Percentiles rank a stretch among this genome's conserved stretches.
Evolutionary conservation across 768 basidiomycete genomes (phyloP).

Genomic region (Kwoniella mangroviensis): DNA sequence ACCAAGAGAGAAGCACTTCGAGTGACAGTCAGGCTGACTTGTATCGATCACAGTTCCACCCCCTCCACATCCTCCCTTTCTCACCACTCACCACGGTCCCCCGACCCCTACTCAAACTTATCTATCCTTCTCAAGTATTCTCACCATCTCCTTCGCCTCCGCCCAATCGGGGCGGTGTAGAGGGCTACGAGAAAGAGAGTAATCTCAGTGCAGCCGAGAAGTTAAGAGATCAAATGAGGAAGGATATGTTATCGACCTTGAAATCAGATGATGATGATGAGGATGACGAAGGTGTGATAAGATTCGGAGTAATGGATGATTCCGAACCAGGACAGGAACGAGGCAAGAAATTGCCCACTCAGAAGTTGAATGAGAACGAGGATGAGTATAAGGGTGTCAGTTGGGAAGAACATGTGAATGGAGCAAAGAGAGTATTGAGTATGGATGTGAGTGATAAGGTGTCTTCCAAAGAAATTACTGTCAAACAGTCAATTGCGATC

Average conservation of each 20-base stretch:
- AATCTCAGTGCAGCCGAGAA: constrained; percentile 50
- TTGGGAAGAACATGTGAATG: constrained; percentile 43
- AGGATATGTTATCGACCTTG: constrained; percentile 47
- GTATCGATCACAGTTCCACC: constrained; percentile 49
- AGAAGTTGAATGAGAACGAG: constrained; percentile 2
- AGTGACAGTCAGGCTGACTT: not conserved
- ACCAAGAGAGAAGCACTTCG: too few species aligned
- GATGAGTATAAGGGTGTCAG: constrained; percentile 33
- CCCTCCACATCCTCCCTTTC: constrained; percentile 51
- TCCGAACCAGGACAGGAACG: constrained; percentile 8
- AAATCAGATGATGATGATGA: constrained; percentile 24
- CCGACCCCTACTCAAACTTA: constrained; percentile 38
- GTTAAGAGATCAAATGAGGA: constrained; percentile 49
- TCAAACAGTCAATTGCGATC: too few species aligned
- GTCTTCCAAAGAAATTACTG: not conserved
- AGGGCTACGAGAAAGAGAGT: constrained; percentile 19
- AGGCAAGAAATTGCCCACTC: not conserved
- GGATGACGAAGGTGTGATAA: constrained; percentile 25
- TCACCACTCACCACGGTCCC: constrained; percentile 49
- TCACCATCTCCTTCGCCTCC: constrained; percentile 34
- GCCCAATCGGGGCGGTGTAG: constrained; percentile 4
- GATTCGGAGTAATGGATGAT: constrained; percentile 11
- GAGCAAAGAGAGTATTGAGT: constrained; percentile 48
- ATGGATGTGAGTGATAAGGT: constrained; percentile 52
- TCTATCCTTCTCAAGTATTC: constrained; percentile 47